A percentile compares a stretch with the other conserved stretches of the same genome.
Conservation (phyloP, 257 asterid species). For the Sherardia arvensis region DNA sequence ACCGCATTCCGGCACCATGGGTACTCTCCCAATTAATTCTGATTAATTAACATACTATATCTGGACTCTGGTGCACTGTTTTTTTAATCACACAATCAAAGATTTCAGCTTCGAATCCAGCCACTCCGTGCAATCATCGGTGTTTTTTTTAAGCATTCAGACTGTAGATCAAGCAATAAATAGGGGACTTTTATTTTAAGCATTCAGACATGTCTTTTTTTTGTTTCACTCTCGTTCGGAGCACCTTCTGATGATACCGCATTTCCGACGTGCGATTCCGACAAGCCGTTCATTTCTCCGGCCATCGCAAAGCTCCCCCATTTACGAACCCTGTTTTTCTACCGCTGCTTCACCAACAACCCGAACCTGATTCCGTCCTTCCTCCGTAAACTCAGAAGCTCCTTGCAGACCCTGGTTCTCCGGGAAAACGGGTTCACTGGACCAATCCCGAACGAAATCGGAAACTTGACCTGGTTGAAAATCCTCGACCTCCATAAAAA, state of each 20-base stretch:
- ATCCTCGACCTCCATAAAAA: slow-evolving; percentile 73
- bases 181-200: too few species aligned
- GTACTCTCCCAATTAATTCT: too few species aligned
- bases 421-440: slow-evolving; percentile 70
- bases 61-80: too few species aligned
- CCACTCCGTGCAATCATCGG: too few species aligned
- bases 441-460: slow-evolving; percentile 54
- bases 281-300: slow-evolving; percentile 50
- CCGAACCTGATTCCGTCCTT: slow-evolving; percentile 71
- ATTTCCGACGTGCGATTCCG: slow-evolving; percentile 61
- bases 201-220: too few species aligned
- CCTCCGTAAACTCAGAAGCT: slow-evolving; percentile 51
- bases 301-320: slow-evolving; percentile 67
- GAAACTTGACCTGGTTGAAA: slow-evolving; percentile 47
- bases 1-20: too few species aligned
- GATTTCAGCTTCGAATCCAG: too few species aligned
- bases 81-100: too few species aligned
- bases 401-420: slow-evolving; percentile 51
- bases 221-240: slow-evolving; percentile 77
- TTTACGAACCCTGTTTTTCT: slow-evolving; percentile 59
- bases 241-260: slow-evolving; percentile 82
- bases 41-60: too few species aligned
- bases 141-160: too few species aligned
- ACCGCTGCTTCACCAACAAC: slow-evolving; percentile 52
- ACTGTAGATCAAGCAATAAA: too few species aligned